Percentiles rank a stretch among this genome's conserved stretches.
phyloP scores from a whole-genome alignment of 371 early-diverging fungal genomes.

The Saksenaea oblongispora region DNA sequence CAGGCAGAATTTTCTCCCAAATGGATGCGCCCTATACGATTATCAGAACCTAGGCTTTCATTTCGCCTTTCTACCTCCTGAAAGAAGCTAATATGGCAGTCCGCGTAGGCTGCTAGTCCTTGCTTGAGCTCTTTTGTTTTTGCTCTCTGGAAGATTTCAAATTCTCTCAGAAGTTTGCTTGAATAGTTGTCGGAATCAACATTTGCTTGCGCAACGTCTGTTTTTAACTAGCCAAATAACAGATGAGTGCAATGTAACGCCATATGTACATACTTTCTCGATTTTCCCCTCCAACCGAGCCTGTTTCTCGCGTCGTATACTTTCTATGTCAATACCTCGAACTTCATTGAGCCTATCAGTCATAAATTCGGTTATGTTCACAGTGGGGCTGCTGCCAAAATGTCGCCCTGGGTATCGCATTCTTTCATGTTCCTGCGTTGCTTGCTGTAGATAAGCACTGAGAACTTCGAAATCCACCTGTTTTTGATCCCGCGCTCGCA shows the following conservation, averaged over 20 bases:
- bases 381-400: conserved; percentile 43
- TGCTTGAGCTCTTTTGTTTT: conserved; percentile 82
- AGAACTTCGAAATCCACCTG: conserved; percentile 92
- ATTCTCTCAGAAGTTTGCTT: conserved; percentile 76
- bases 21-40: conserved; percentile 8
- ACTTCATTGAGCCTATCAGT: conserved; percentile 85
- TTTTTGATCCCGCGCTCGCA: conserved; percentile 87
- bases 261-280: conserved; percentile 54
- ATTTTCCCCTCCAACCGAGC: conserved; percentile 70
- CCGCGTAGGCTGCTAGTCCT: conserved; percentile 70
- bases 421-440: conserved; percentile 62
- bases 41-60: neutral
- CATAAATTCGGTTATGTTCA: conserved; percentile 74
- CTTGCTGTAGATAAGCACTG: conserved; percentile 69
- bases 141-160: conserved; percentile 74
- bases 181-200: conserved; percentile 76
- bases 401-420: conserved; percentile 50
- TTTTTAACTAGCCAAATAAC: conserved; percentile 61
- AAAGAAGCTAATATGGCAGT: conserved; percentile 78
- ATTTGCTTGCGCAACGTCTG: conserved; percentile 72
- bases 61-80: conserved; percentile 27
- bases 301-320: conserved; percentile 71
- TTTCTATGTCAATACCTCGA: conserved; percentile 77
- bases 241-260: neutral
- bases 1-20: conserved; percentile 21